Evolutionary conservation across 2,329 filamentous ascomycete genomes (phyloP), one percentile per base, ranked within the genome.

Genomic region (Apiospora rasikravindrae): DNA sequence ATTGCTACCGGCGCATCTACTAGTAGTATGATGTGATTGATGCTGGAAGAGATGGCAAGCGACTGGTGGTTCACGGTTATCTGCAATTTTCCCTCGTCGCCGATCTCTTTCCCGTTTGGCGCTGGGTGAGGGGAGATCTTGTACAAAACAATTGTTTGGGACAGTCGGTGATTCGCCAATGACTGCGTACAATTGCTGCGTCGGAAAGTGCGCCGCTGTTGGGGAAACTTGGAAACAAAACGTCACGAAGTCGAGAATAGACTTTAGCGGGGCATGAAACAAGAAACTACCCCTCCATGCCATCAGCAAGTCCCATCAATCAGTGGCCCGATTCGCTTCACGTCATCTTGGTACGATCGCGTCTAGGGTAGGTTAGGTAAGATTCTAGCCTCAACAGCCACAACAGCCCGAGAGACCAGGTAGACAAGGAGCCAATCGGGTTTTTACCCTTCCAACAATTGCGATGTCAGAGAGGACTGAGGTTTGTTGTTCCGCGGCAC

Each of bases 201-300:
- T 40, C 29, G 33, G 57, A 40, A 64, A 64, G 33, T 64, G 57
- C 33, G 57, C 57, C 57, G 33, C 57, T 40, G 57, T 40, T 64
- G 57, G 57, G 37, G 57, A 64, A 64, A 64, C 29, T 40, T 37
- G 57, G 57, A 64, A 64, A 22, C 53, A n/a, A n/a, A n/a, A n/a
- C n/a, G 57, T 64, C 57, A 64, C 19, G 33, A 64, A 64, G 57
- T 64, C 29, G 53, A 61, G 14, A 13, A 64, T 64, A 40, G 33
- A 37, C 57, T 64, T 64, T 64, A 37, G 57, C 57, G 57, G 57
- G 57, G 57, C 57, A 37, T 64, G 57, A 64, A 51, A 24, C 47
- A 3, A n/a, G 47, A 49, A 61, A 40, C 29, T 64, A 64, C 57
- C 57, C 57, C 57, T 64, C 57, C 57, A 64, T 64, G 40, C 57